These are phyloP conservation scores for Leccinum incarnatum DNA, from an alignment of 768 basidiomycete species.

Conservation along the genomic window DNA sequence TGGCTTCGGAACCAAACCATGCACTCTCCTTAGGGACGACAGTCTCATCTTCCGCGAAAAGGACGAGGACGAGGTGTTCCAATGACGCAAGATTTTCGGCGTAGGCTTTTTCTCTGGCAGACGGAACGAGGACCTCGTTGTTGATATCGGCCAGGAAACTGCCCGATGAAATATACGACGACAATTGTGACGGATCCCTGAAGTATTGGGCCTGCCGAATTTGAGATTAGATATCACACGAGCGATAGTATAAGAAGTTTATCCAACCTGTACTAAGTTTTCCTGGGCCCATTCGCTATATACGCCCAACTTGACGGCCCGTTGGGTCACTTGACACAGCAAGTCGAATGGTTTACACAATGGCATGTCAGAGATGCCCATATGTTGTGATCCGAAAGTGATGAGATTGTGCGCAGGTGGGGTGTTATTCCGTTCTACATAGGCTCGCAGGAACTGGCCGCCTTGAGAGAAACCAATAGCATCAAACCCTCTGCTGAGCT, in stretches of 20 bases:
- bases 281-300: conserved; percentile 76
- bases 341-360: conserved; percentile 62
- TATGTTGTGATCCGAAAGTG: conserved; percentile 85
- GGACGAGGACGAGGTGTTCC: conserved; percentile 65
- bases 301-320: conserved; percentile 58
- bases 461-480: conserved; percentile 90
- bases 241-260: background rate
- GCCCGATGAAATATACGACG: conserved; percentile 56
- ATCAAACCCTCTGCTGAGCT: conserved; percentile 72
- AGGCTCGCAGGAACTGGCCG: conserved; percentile 86
- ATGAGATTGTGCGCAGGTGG: conserved; percentile 79
- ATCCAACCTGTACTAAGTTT: conserved; percentile 65
- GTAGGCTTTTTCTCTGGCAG: conserved; percentile 57
- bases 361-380: conserved; percentile 80
- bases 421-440: conserved; percentile 69
- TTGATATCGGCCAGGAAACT: conserved; percentile 75
- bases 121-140: conserved; percentile 58
- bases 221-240: conserved; percentile 1
- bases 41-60: conserved; percentile 72
- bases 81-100: conserved; percentile 57
- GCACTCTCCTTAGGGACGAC: conserved; percentile 82
- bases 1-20: conserved; percentile 79
- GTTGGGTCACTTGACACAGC: conserved; percentile 64
- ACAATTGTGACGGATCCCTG: conserved; percentile 65
- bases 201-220: conserved; percentile 75